These are phyloP conservation scores for Umbellularia californica DNA, from an alignment of 164 flowering plant species.

Conservation along the genomic window DNA sequence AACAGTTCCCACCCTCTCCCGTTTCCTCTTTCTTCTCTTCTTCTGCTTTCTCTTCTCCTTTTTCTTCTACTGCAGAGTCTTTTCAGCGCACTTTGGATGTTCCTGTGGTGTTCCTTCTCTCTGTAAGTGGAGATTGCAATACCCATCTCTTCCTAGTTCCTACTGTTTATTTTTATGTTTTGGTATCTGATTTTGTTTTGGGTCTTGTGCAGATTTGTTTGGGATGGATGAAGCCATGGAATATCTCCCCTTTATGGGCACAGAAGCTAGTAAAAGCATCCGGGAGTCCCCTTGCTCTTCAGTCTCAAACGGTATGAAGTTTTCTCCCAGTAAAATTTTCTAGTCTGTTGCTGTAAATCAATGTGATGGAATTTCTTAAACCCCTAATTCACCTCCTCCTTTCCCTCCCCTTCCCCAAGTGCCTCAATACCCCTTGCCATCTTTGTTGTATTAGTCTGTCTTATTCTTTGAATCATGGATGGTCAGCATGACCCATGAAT, in stretches of 20 bases:
- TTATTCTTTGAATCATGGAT: too few relatives aligned
- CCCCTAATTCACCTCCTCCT: too few relatives aligned
- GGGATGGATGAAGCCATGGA: constrained; percentile 12
- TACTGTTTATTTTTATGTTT: background rate
- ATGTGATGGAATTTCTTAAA: too few relatives aligned
- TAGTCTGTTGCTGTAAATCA: too few relatives aligned
- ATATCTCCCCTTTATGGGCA: constrained; percentile 18
- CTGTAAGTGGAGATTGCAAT: background rate
- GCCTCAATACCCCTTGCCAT: too few relatives aligned
- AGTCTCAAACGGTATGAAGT: constrained; percentile 41
- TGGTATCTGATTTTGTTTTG: background rate
- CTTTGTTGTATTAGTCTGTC: too few relatives aligned
- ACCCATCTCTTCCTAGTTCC: constrained; percentile 29
- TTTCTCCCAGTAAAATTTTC: background rate
- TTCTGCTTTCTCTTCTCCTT: constrained; percentile 56
- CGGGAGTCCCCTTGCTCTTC: constrained; percentile 37
- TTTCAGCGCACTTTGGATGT: constrained; percentile 25
- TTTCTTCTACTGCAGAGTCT: constrained; percentile 46
- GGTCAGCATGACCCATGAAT: too few relatives aligned
- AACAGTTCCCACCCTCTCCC: constrained; percentile 49
- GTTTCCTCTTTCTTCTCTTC: constrained; percentile 44
- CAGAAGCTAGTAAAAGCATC: constrained; percentile 10
- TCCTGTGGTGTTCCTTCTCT: background rate
- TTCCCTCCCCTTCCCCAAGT: too few relatives aligned
- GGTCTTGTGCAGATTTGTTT: constrained; percentile 10